phyloP scores from a whole-genome alignment of 2,329 filamentous ascomycete species.

The Cordyceps cateniannulata region DNA sequence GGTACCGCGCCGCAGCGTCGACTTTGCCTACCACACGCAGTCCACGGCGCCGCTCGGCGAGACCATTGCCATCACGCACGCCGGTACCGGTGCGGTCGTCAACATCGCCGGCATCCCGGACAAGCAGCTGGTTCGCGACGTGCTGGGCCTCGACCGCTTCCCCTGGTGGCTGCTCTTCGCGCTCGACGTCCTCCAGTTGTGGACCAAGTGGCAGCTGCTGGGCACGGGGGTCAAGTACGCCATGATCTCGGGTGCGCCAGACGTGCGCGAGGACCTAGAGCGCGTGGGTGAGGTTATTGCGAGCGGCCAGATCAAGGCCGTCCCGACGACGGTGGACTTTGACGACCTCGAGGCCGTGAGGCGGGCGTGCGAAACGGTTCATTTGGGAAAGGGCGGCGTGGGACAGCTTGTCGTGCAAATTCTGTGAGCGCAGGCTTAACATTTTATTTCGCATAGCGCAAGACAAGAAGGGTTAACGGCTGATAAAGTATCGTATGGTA shows the following conservation, averaged over 20 bases:
- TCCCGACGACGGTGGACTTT: slow-evolving; percentile 35
- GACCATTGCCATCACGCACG: slow-evolving; percentile 34
- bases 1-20: slow-evolving; percentile 33
- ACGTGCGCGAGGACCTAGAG: no score
- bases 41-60: slow-evolving; percentile 27
- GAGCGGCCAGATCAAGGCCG: slow-evolving; percentile 34
- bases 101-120: no score
- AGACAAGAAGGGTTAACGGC: no score
- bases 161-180: no score
- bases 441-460: no score
- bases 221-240: no score
- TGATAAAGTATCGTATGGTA: background rate
- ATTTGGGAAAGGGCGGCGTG: slow-evolving; percentile 34
- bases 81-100: slow-evolving; percentile 28
- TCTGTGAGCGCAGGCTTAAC: slow-evolving; percentile 16
- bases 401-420: slow-evolving; percentile 37
- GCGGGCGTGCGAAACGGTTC: slow-evolving; percentile 33
- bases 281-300: slow-evolving; percentile 31
- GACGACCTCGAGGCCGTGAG: slow-evolving; percentile 37
- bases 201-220: no score
- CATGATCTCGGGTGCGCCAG: no score
- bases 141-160: no score
- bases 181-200: no score
- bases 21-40: slow-evolving; percentile 45
- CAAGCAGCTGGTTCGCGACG: no score